Evolutionary conservation across 2,329 filamentous ascomycete species (phyloP), one percentile per base, ranked within the genome.

Genomic region (Thelonectria blattea): DNA sequence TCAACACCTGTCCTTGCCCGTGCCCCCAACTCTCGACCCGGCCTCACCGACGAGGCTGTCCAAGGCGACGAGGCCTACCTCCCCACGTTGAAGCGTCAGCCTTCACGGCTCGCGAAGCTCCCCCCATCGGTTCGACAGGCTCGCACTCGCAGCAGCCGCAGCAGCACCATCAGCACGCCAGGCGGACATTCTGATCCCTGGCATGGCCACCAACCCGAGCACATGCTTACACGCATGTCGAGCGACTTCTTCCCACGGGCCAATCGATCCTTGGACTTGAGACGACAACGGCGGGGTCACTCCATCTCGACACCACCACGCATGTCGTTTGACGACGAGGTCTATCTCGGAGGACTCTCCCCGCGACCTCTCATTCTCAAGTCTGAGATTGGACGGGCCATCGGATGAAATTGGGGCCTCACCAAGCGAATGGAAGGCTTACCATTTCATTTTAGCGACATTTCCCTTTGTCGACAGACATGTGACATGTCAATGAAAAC

Each of bases 61-160:
- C 85, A 86, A 5, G 86, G 87, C 34, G 86, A 85, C 59, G 82
- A 83, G 47, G 84, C 87, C 3, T 89, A 86, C 64, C 72, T 89
- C 30, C 73, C 81, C 8, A 75, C 78, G 11, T 76, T 82, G 1
- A 86, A 81, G 71, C 80, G 84, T 11, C 81, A 83, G 14, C 77
- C 80, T 3, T 84, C 84, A 4, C 80, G 85, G 17, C 73, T 87
- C 4, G 81, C 81, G 41, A 88, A 88, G 66, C 65, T 75, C 24
- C 78, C 77, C 3, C 79, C 78, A 1, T 68, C 71, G 41, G 67
- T 72, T 22, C 76, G 74, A 12, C 74, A 76, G 55, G 64, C 64
- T 42, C 80, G 81, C 48, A 74, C 78, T 17, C 77, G 80, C 47
- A 79, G 78, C 61, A 80, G 79, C 11, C 75, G 82, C 48, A 84